A percentile compares a stretch with the other conserved stretches of the same genome.
These are phyloP conservation scores for Erythrophleum ivorense DNA, from an alignment of 331 rosid species.

Conservation along the genomic window DNA sequence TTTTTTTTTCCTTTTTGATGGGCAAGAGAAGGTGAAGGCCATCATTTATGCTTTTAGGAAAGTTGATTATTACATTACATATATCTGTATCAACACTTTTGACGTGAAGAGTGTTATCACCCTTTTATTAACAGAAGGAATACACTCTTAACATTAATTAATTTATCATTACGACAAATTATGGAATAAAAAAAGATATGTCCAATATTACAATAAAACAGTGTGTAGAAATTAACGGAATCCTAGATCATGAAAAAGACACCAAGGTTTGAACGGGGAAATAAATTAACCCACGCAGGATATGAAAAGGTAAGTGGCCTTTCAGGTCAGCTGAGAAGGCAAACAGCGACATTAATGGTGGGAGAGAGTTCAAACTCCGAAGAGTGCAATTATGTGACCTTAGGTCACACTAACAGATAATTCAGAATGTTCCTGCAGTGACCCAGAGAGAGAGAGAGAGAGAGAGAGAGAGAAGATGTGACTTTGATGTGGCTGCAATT, in stretches of 20 bases:
- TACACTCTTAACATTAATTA: too few relatives aligned
- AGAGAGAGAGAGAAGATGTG: constrained; percentile 1
- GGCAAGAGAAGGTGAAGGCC: neutral
- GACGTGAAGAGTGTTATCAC: too few relatives aligned
- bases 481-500: constrained; percentile 40
- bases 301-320: too few relatives aligned
- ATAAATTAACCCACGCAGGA: too few relatives aligned
- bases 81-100: too few relatives aligned
- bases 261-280: too few relatives aligned
- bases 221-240: neutral
- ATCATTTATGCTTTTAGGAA: neutral
- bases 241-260: neutral
- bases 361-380: neutral
- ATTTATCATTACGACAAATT: too few relatives aligned
- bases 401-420: constrained; percentile 8
- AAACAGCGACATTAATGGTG: neutral
- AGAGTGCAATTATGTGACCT: constrained; percentile 21
- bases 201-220: neutral
- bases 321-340: neutral
- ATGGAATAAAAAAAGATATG: neutral
- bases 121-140: too few relatives aligned
- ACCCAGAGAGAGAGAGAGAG: neutral
- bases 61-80: neutral
- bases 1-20: too few relatives aligned
- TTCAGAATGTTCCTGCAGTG: constrained; percentile 28